These are phyloP conservation scores for Zoysia pacifica DNA, from an alignment of 176 grass and related monocot species.

Conservation along the genomic window DNA sequence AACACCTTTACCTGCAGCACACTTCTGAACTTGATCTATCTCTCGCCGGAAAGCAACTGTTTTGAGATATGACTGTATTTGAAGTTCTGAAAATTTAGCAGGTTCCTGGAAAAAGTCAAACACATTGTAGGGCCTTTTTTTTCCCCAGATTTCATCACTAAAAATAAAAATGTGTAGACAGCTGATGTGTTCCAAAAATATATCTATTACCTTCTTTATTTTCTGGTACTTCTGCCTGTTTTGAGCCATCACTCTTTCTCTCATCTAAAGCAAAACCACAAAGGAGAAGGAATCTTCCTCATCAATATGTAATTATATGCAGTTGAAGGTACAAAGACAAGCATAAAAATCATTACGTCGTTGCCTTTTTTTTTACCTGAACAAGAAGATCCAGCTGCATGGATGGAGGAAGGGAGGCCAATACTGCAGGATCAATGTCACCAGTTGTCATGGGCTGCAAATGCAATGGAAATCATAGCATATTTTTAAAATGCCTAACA, in stretches of 20 bases:
- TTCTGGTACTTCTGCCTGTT: slow-evolving; percentile 98
- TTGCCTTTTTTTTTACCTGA: slow-evolving; percentile 55
- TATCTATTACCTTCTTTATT: slow-evolving; percentile 74
- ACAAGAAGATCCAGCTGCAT: slow-evolving; percentile 99
- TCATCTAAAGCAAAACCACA: slow-evolving; percentile 75
- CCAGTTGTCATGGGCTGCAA: slow-evolving; percentile 70
- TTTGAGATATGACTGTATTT: slow-evolving; percentile 99
- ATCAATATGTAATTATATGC: slow-evolving; percentile 16
- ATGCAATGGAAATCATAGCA: slow-evolving; percentile 20
- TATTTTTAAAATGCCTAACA: slow-evolving; percentile 28
- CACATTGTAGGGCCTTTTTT: slow-evolving; percentile 12
- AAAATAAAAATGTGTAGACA: background rate
- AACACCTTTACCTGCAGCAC: slow-evolving; percentile 70
- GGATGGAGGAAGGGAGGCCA: slow-evolving; percentile 96
- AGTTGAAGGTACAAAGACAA: slow-evolving; percentile 21
- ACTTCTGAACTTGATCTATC: slow-evolving; percentile 85
- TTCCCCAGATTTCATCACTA: background rate
- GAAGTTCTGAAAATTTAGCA: slow-evolving; percentile 94
- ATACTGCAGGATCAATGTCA: slow-evolving; percentile 84
- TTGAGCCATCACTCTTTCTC: slow-evolving; percentile 96
- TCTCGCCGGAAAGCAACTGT: slow-evolving; percentile 93
- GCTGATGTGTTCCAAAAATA: slow-evolving; percentile 36
- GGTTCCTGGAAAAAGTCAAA: slow-evolving; percentile 61
- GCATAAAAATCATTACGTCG: slow-evolving; percentile 18
- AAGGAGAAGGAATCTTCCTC: slow-evolving; percentile 10